Base-by-base conservation (phyloP, 306 rosid species). In the Cajanus cajan region DNA sequence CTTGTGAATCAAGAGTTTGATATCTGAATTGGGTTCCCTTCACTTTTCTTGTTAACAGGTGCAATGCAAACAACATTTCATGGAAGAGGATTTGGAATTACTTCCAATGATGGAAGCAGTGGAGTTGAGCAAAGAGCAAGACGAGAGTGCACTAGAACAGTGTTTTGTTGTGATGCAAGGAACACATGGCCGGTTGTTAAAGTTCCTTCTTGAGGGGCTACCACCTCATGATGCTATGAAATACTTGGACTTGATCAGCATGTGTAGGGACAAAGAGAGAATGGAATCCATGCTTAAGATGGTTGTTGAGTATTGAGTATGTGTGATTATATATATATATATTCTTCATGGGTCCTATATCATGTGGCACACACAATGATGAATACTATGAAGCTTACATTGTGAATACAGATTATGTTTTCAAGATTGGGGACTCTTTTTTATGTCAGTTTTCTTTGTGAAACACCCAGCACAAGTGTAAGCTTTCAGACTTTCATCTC, bases 21-120 rank as follows among this genome's bases (percentile, higher is more conserved):
- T 24, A 24, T 48, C 62, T 55, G 28, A 57, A 44, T 24, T 57
- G 18, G 45, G 12, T n/a, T 44, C 16, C 7, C 47, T 8, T 7
- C 1, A 13, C 44, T 28, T 36, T 21, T 14, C n/a, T 52, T 48
- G 51, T n/a, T 31, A 3, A 33, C 33, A 92, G 97, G 92, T 77
- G 59, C 93, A 80, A 71, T 92, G 87, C 73, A 85, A 86, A 24
- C 87, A 90, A 33, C 97, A 92, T 85, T 92, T 92, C 66, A 54
- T 25, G 74, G 90, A 87, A 77, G 97, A 92, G 87, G 97, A 92
- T 31, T 76, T 50, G 33, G 82, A 87, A 40, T 28, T 92, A 33
- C 83, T 92, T 28, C 95, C 97, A 12, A 73, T 86, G 48, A 87
- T 89, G 89, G 97, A 90, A 83, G 97, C 97, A 22, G 86, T 84